Evolutionary conservation across 345 rosid genomes (phyloP).

Genomic region (Eucalyptus cloeziana): DNA sequence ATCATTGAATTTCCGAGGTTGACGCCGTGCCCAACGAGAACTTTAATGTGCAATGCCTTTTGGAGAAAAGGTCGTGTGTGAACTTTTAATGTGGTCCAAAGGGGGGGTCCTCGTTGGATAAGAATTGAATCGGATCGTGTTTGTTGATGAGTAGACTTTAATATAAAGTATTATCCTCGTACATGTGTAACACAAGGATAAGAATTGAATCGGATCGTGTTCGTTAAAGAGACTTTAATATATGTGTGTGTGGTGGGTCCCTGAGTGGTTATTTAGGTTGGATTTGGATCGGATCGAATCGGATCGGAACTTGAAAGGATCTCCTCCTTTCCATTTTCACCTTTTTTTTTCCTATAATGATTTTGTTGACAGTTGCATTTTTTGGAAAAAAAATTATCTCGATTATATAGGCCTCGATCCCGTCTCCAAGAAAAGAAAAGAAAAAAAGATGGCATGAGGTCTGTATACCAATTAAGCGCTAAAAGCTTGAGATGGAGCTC

Average conservation of each 20-base stretch:
- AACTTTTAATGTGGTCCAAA: neutral
- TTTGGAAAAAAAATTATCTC: neutral
- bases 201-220: neutral
- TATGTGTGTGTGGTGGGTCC: neutral
- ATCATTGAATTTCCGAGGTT: neutral
- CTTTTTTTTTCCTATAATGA: accelerated
- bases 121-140: neutral
- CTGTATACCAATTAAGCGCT: neutral
- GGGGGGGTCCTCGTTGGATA: neutral
- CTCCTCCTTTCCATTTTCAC: neutral
- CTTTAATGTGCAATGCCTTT: neutral
- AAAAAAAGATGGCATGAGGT: neutral
- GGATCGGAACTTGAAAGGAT: neutral
- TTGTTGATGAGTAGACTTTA: neutral
- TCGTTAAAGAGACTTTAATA: neutral
- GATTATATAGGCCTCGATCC: neutral
- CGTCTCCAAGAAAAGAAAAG: neutral
- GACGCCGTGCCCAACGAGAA: neutral
- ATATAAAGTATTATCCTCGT: too few species aligned
- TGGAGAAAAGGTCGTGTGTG: neutral
- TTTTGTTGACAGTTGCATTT: neutral
- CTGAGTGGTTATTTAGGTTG: neutral
- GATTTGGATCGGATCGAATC: neutral
- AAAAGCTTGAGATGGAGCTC: neutral
- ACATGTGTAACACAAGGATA: neutral